phyloP scores from a whole-genome alignment of 164 flowering plant genomes.

The Vitis cinerea region DNA sequence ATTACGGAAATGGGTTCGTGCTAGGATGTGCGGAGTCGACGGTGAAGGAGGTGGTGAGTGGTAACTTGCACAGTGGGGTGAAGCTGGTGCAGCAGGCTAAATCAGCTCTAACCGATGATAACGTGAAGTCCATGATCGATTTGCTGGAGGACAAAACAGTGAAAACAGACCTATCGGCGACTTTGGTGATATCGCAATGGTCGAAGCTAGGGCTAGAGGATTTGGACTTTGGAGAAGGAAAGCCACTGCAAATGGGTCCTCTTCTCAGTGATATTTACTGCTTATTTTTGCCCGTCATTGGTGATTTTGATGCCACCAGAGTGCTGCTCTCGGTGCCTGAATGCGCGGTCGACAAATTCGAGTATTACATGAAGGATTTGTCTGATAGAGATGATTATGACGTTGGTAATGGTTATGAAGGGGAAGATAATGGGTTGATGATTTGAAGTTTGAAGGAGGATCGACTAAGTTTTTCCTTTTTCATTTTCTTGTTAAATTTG shows the following conservation, averaged over 20 bases:
- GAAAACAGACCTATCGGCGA: constrained; percentile 54
- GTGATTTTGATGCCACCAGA: constrained; percentile 43
- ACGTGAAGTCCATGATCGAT: constrained; percentile 58
- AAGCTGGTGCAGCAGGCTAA: constrained; percentile 70
- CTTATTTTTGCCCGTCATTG: constrained; percentile 73
- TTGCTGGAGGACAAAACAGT: constrained; percentile 56
- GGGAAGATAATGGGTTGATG: not conserved
- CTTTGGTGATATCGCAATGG: constrained; percentile 85
- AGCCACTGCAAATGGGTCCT: constrained; percentile 73
- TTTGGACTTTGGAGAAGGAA: constrained; percentile 83
- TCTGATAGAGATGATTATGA: constrained; percentile 20
- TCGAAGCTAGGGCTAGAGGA: constrained; percentile 75
- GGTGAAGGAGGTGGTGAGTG: constrained; percentile 40
- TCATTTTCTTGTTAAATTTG: no score
- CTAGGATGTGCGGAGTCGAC: constrained; percentile 73
- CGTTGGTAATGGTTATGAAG: constrained; percentile 11
- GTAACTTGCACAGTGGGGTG: constrained; percentile 49
- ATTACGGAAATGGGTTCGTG: constrained; percentile 86
- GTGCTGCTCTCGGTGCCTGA: constrained; percentile 81
- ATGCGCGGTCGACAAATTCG: constrained; percentile 54
- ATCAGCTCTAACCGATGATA: constrained; percentile 36
- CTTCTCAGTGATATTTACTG: constrained; percentile 75
- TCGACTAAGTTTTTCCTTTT: no score
- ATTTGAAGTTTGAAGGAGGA: no score
- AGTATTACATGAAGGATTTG: constrained; percentile 51